Percentiles rank a stretch among this genome's conserved stretches.
Evolutionary conservation across 306 rosid species (phyloP).

Genomic region (Mimosa pudica): DNA sequence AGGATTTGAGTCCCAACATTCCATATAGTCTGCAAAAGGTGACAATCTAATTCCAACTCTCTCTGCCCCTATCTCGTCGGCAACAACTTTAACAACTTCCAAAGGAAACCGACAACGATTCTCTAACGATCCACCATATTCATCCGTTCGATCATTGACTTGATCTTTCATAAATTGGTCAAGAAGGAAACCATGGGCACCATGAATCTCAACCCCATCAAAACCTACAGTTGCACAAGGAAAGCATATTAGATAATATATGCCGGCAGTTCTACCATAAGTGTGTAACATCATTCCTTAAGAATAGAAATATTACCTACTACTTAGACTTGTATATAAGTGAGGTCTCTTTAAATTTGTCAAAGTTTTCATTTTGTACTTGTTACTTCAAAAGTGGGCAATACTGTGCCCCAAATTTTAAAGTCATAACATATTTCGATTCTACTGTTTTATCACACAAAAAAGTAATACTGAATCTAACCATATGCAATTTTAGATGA

Average conservation of each 20-base stretch:
- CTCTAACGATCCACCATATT: neutral
- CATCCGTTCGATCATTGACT: neutral
- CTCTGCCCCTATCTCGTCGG: neutral
- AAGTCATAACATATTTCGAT: neutral
- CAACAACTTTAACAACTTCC: neutral
- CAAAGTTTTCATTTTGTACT: neutral
- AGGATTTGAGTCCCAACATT: conserved; percentile 1
- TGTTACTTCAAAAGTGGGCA: neutral
- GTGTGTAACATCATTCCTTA: neutral
- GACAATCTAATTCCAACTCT: conserved; percentile 58
- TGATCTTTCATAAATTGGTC: conserved; percentile 1
- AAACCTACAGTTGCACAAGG: neutral
- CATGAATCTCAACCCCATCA: conserved; percentile 5
- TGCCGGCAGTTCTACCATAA: neutral
- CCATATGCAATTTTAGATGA: neutral
- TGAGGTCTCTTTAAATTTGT: neutral
- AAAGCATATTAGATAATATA: neutral
- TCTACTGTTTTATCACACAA: neutral
- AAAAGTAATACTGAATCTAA: neutral
- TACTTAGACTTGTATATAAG: neutral
- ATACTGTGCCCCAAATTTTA: neutral
- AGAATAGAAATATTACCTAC: conserved; percentile 22
- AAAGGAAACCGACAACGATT: neutral
- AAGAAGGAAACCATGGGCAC: neutral
- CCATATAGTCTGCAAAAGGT: conserved; percentile 42